Base-by-base conservation (phyloP, 192 early-diverging fungal species). In the Rhizophlyctis rosea region DNA sequence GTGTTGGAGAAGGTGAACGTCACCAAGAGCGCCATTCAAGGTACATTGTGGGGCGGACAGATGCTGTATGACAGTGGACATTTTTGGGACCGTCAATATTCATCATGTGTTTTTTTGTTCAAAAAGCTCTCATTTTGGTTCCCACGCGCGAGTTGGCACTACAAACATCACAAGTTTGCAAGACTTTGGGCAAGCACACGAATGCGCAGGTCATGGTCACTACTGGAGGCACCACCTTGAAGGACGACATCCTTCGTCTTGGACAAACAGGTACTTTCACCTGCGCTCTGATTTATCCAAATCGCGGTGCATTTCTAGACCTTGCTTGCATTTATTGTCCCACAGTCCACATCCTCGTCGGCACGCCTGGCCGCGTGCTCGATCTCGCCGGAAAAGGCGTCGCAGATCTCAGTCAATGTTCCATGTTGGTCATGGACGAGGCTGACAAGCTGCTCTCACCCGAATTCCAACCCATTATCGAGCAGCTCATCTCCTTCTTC, bases 151-250 rank as follows among this genome's bases (percentile, higher is more conserved):
- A 99, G 76, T 82, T 99, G 70, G 96, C 96, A 0, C 85, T 99
- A 54, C 96, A 99, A 78, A 99, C 96, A n/a, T 92, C 96, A 3
- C 96, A 99, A 74, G 96, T 99, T 34, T 95, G 92, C 78, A 95
- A 97, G 81, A 96, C 76, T 21, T 82, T 99, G 14, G 95, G 96
- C 57, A 98, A 98, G 70, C 95, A 99, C 71, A 65, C 72, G 62
- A 89, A 87, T 57, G 78, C 96, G 39, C 90, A 99, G 64, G 91
- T 99, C 54, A 99, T 99, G 96, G 96, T 99, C 14, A 95, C 95
- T 14, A 99, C 96, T 2, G 96, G 96, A 67, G 96, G 96, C 55
- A 99, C 96, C 24, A 91, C 90, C 23, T 81, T 99, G 49, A 97
- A 98, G 78, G 96, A 99, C 71, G 96, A 99, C 72, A 99, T 99